Conservation (phyloP, 192 early-diverging fungal species). For the Coemansia reversa region DNA sequence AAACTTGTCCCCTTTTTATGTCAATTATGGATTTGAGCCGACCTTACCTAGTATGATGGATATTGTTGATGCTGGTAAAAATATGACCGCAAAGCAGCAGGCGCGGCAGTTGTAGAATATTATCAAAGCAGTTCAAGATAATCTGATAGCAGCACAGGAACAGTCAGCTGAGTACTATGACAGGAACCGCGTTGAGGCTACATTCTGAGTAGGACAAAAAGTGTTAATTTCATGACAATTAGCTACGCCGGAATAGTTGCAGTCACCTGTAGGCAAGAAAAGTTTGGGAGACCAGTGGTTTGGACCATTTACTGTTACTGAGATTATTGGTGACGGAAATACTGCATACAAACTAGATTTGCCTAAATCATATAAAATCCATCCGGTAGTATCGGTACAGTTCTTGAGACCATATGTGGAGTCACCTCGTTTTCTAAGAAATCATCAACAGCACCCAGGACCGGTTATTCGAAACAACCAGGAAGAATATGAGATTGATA, state of each 20-base stretch:
- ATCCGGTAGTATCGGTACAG: background rate
- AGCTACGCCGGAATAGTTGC: slow-evolving; percentile 3
- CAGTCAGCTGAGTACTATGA: slow-evolving; percentile 4
- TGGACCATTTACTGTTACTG: slow-evolving; percentile 3
- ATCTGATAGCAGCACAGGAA: background rate
- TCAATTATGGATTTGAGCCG: slow-evolving; percentile 12
- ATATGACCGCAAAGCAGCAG: background rate
- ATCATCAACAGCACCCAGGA: background rate
- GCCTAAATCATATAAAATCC: background rate
- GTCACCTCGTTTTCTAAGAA: background rate
- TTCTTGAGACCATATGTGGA: background rate
- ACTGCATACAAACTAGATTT: slow-evolving; percentile 2
- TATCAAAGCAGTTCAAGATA: background rate
- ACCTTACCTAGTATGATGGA: slow-evolving; percentile 2
- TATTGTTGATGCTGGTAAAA: background rate
- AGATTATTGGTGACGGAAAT: background rate
- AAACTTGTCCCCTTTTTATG: background rate
- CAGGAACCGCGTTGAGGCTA: background rate
- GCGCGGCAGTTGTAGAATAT: background rate
- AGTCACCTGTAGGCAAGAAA: background rate
- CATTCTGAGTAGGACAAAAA: background rate
- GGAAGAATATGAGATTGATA: background rate
- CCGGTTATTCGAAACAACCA: background rate
- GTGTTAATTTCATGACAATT: background rate
- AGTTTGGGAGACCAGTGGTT: slow-evolving; percentile 1